Evolutionary conservation across 345 rosid species (phyloP), one percentile per base, ranked within the genome.

Genomic region (Camelina laxa): DNA sequence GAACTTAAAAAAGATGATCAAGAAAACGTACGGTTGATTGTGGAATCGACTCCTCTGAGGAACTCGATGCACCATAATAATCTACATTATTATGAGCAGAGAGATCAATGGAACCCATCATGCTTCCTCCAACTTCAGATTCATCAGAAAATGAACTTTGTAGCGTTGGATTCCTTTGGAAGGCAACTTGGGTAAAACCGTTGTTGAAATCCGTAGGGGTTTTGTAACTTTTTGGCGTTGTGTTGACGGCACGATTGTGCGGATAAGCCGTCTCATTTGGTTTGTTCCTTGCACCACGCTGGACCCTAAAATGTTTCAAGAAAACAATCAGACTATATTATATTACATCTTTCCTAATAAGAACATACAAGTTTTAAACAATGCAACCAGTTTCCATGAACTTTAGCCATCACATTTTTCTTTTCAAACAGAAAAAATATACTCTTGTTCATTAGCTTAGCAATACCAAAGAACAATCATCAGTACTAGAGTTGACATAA

Each of bases 1-100:
- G 19, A 50, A 27, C 33, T 41, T 17, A 41, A 5, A 62, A 51
- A 16, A 62, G 30, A 3, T 9, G n/a, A 50, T 27, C 8, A 27
- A 31, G 35, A 48, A 57, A 48, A 53, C 84, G 59, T 79, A 89
- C 89, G 4, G 83, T 16, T 54, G 79, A 20, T 47, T 75, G 82
- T 5, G 77, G 41, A 22, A 60, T 6, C 5, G 78, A 48, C 24
- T 68, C 83, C 3, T 64, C 53, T 20, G 83, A 70, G 65, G 86
- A 82, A 62, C 17, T 19, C 0, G 79, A 31, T 31, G 80, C 60
- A 35, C 54, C 11, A 12, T 70, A 64, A 9, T 55, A 33, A 60
- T 88, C 91, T 2, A 51, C 11, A 80, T 60, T 64, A 3, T 73
- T 64, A 2, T 75, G 80, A 65, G 67, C n/a, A 48, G 54, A 58